Conservation (phyloP, 2,329 filamentous ascomycete genomes). For the Penicillium vulpinum region DNA sequence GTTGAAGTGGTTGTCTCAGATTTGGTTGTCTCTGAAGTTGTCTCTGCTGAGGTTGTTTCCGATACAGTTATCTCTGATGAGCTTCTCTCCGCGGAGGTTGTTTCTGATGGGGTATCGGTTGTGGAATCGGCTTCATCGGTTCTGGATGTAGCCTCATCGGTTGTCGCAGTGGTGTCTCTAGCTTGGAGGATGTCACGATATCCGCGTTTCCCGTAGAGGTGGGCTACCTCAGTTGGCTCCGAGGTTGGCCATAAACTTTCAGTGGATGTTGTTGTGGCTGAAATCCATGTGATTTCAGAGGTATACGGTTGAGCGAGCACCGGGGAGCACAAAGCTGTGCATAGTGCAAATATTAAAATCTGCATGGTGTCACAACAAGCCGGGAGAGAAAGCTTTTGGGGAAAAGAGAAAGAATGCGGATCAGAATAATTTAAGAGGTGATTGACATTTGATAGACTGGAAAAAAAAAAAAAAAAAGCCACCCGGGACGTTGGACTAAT, state of each 20-base stretch:
- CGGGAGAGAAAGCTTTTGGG: background rate
- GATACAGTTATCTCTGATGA: background rate
- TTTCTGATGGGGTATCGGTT: background rate
- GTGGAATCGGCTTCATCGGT: background rate
- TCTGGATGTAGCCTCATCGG: background rate
- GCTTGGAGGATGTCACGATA: background rate
- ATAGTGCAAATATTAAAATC: background rate
- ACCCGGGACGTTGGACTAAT: too few relatives aligned
- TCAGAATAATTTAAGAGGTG: background rate
- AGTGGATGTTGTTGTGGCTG: background rate
- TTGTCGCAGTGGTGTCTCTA: background rate
- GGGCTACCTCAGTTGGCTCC: background rate
- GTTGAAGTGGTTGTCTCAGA: slow-evolving; percentile 5
- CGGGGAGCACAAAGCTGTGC: background rate
- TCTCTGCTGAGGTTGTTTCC: background rate
- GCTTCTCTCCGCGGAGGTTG: background rate
- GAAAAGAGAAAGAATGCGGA: background rate
- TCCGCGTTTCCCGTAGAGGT: background rate
- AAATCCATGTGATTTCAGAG: background rate
- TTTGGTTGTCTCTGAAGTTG: background rate
- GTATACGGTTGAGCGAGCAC: slow-evolving; percentile 2
- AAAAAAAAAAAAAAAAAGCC: background rate
- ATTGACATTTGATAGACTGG: background rate
- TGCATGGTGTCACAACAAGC: background rate
- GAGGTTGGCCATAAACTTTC: background rate